These are phyloP conservation scores for Teunomyces aglyptinius DNA, from an alignment of 805 yeast genomes.

Conservation along the genomic window DNA sequence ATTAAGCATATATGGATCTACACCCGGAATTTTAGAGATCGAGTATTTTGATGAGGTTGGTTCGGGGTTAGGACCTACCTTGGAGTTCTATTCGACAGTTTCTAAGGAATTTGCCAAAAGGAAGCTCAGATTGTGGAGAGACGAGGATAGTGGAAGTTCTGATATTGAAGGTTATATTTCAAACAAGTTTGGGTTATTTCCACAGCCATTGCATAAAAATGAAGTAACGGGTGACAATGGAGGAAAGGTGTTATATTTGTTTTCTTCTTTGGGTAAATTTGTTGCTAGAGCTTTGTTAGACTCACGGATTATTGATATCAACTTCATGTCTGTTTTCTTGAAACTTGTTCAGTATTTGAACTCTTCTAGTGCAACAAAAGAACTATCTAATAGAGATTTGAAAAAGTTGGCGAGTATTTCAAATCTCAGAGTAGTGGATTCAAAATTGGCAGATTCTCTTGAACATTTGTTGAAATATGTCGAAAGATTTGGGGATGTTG, in stretches of 20 bases:
- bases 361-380: conserved; percentile 8
- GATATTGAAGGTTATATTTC: conserved; percentile 37
- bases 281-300: conserved; percentile 85
- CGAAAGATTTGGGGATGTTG: conserved; percentile 16
- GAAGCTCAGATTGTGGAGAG: conserved; percentile 68
- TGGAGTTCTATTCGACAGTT: conserved; percentile 84
- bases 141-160: conserved; percentile 18
- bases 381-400: conserved; percentile 9
- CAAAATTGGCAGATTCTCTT: conserved; percentile 57
- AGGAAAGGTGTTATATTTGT: conserved; percentile 47
- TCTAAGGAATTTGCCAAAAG: conserved; percentile 69
- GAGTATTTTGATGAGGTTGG: conserved; percentile 91
- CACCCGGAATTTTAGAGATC: conserved; percentile 81
- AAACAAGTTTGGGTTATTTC: conserved; percentile 63
- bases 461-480: conserved; percentile 46
- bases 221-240: conserved; percentile 31
- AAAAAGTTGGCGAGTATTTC: conserved; percentile 31
- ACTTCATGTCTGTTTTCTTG: conserved; percentile 71
- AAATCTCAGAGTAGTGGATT: conserved; percentile 53
- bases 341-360: conserved; percentile 46
- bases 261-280: conserved; percentile 73
- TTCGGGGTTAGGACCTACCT: conserved; percentile 94
- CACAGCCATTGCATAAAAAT: conserved; percentile 51
- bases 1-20: conserved; percentile 68
- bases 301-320: conserved; percentile 81